Evolutionary conservation across 805 yeast genomes (phyloP).

Genomic region (Saccharomycodes ludwigii): DNA sequence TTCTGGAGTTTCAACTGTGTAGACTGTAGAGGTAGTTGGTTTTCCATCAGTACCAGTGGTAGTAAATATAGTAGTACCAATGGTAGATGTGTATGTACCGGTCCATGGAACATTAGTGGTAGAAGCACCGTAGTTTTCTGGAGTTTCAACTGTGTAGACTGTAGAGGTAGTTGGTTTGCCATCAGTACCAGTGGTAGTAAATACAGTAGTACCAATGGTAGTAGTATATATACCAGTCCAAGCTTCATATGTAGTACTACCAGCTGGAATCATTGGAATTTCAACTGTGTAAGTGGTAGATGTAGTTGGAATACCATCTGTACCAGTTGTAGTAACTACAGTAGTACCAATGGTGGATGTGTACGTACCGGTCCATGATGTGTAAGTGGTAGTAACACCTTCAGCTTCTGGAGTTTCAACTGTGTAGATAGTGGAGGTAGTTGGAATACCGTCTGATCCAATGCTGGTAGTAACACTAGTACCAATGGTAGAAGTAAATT

Average conservation of each 20-base stretch:
- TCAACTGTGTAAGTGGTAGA: neutral
- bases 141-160: slow-evolving; percentile 11
- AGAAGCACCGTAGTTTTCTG: slow-evolving; percentile 6
- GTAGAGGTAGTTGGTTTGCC: slow-evolving; percentile 8
- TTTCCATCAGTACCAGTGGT: slow-evolving; percentile 7
- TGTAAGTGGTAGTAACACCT: too few species aligned
- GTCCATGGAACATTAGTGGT: slow-evolving; percentile 7
- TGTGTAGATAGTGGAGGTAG: too few species aligned
- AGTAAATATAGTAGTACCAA: slow-evolving; percentile 3
- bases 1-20: slow-evolving; percentile 7
- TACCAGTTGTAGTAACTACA: too few species aligned
- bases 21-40: slow-evolving; percentile 7
- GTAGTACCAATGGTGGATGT: too few species aligned
- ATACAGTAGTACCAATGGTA: too few species aligned
- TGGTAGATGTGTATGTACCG: neutral
- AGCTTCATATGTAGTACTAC: slow-evolving; percentile 9
- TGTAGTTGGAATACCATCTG: too few species aligned
- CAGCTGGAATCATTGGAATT: slow-evolving; percentile 8
- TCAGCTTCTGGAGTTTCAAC: too few species aligned
- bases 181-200: slow-evolving; percentile 6
- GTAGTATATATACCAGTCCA: too few species aligned
- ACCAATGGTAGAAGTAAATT: too few species aligned
- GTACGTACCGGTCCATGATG: too few species aligned
- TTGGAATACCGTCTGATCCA: too few species aligned
- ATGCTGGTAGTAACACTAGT: too few species aligned